Base-by-base conservation (phyloP, 768 basidiomycete genomes). In the Boletus reticuloceps region DNA sequence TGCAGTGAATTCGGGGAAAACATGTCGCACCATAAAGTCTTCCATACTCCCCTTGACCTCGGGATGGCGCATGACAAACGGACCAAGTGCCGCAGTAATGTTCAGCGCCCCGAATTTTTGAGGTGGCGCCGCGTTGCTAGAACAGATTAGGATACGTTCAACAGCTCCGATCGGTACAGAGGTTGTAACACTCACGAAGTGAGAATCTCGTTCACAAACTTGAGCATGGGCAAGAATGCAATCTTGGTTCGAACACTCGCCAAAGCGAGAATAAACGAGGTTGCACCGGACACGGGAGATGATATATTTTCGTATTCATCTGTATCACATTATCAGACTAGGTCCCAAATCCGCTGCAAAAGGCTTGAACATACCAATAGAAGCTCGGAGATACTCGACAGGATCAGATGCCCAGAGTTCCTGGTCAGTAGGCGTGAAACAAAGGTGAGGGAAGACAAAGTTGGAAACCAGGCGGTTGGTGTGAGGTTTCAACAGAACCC, bases 391-490 rank as follows among this genome's bases (percentile, higher is more conserved):
- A 64, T 89, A 95, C 58, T 94, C 92, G 42, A 91, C 76, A 5
- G 91, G 89, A 67, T 96, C 94, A n/a, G 72, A 72, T 51, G 85
- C 79, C 90, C 92, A 95, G 6, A 88, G 74, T 41, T 84, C 79
- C 62, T 84, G 77, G 63, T 85, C 84, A 3, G 79, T 70, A 13
- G 83, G 72, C 25, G 84, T 88, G 75, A 94, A 94, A 20, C 84
- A 88, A 27, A 96, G 80, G 64, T 91, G 88, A 31, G 94, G 91
- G 78, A 94, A 95, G 19, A 89, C 84, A 62, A 94, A 93, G 37
- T 77, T 79, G 10, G 87, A 84, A n/a, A 94, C 82, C 6, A 95
- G 81, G 3, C 74, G 82, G 66, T 89, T 79, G 37, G 89, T 82
- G 63, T 92, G 93, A 20, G 92, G 92, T 70, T 94, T 94, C 66